These are phyloP conservation scores for Darksidea phi DNA, from an alignment of 495 filamentous ascomycete genomes.

Conservation along the genomic window DNA sequence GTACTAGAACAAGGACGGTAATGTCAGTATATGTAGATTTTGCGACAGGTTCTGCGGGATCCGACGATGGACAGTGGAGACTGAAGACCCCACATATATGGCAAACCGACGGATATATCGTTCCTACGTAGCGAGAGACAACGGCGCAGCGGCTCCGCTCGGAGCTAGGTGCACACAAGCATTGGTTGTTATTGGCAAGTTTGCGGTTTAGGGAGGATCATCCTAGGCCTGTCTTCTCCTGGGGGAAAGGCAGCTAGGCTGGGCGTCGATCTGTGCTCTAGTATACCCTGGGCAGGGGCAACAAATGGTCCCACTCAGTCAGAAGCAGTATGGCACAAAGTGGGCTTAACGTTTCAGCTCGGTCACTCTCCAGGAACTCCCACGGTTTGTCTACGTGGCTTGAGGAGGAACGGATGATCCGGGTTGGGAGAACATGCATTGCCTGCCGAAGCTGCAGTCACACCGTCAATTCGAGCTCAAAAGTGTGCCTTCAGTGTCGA, in stretches of 20 bases:
- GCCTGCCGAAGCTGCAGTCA: too few relatives aligned
- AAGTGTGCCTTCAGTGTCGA: too few relatives aligned
- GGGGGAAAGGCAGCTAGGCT: neutral
- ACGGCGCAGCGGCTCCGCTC: slow-evolving; percentile 27
- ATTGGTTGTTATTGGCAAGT: neutral
- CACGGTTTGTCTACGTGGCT: too few relatives aligned
- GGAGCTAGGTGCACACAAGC: slow-evolving; percentile 1
- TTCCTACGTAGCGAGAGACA: slow-evolving; percentile 19
- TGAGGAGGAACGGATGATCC: too few relatives aligned
- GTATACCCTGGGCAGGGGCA: neutral
- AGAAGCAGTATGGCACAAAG: too few relatives aligned
- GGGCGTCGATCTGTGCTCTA: neutral
- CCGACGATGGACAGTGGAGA: neutral
- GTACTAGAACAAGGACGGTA: neutral
- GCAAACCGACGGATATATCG: slow-evolving; percentile 1
- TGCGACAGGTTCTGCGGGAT: neutral
- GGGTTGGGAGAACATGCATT: too few relatives aligned
- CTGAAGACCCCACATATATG: slow-evolving; percentile 1
- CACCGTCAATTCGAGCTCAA: too few relatives aligned
- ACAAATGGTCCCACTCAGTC: too few relatives aligned
- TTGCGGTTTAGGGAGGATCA: slow-evolving; percentile 2
- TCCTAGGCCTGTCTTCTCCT: neutral
- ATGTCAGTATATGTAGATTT: neutral
- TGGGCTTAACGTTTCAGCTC: too few relatives aligned
- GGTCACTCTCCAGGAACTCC: too few relatives aligned